Base-by-base conservation (phyloP, 2,329 filamentous ascomycete species). In the Bipolaris victoriae region DNA sequence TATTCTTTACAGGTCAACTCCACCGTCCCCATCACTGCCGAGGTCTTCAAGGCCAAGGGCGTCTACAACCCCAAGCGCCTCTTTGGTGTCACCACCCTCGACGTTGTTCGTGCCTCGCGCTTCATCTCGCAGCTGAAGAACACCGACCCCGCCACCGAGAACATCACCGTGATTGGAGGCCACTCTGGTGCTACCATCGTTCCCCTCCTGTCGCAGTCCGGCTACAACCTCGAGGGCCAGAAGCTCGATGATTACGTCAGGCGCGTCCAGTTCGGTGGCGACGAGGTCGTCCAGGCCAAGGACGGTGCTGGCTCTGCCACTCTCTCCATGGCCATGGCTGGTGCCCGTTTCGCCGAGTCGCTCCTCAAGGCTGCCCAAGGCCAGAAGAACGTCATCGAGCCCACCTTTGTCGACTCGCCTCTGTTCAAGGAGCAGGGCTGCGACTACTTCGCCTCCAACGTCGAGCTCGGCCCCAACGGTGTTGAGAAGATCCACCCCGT, bases 1-100 rank as follows among this genome's bases (percentile, higher is more conserved):
- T 55, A 72, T 50, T 15, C 52, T 24, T 1, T 22, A 13, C 52
- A 86, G 84, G 86, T 99, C 84, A 99, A 99, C 92, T 97, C 92
- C 73, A 99, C 95, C 77, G 95, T 99, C 75, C 95, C 95, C 79
- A 99, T 99, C 83, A 89, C 89, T 78, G 89, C 92, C 78, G 95
- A 98, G 87, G 88, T 98, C 78, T 96, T 93, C 91, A 98, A 98
- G 90, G 83, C 86, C 79, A 86, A 83, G 73, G 92, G 92, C 70
- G 94, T 98, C 84, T 99, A 97, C 89, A 94, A 99, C 88, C 93
- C 95, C 81, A 96, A 96, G 89, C 91, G 91, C 77, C 91, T 99
- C 73, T 99, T 99, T 83, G 95, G 95, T 85, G 95, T 99, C 78
- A 99, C 95, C 82, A 98, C 95, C 76, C 92, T 99, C 76, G 95